Evolutionary conservation across 129 eudicot genomes (phyloP).

Genomic region (Artemisia argyi): DNA sequence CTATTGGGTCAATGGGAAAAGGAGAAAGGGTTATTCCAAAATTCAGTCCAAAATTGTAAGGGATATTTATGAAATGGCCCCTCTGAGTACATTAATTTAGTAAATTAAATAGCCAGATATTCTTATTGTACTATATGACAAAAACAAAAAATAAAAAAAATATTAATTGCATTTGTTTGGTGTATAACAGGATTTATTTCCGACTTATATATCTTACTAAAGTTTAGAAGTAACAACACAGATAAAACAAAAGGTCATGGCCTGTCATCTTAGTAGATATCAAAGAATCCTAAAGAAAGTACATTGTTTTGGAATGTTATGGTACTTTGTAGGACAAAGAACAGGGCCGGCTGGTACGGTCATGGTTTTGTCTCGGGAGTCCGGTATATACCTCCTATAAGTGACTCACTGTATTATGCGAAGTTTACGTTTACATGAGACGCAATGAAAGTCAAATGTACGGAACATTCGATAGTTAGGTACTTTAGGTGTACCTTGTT

Average conservation of each 20-base stretch:
- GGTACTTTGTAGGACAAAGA: slow-evolving; percentile 20
- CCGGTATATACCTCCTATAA: neutral
- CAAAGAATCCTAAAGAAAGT: slow-evolving; percentile 2
- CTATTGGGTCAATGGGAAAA: slow-evolving; percentile 10
- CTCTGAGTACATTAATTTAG: neutral
- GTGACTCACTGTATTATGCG: neutral
- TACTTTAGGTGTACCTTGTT: neutral
- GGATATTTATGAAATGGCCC: neutral
- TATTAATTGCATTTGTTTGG: too few species aligned
- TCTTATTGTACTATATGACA: too few species aligned
- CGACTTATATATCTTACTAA: too few species aligned
- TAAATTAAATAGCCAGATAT: neutral
- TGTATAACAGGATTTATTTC: too few species aligned
- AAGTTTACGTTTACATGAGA: neutral
- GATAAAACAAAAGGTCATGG: neutral
- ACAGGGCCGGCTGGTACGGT: slow-evolving; percentile 12
- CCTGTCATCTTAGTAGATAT: neutral
- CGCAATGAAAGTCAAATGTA: neutral
- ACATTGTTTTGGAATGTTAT: slow-evolving; percentile 9
- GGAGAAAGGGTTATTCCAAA: neutral
- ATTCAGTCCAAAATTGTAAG: neutral
- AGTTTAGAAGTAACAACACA: neutral
- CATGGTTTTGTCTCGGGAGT: neutral
- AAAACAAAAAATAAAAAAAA: neutral
- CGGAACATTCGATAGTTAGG: neutral